phyloP scores from a whole-genome alignment of 2,329 filamentous ascomycete genomes.

The Pseudogymnoascus sp. region DNA sequence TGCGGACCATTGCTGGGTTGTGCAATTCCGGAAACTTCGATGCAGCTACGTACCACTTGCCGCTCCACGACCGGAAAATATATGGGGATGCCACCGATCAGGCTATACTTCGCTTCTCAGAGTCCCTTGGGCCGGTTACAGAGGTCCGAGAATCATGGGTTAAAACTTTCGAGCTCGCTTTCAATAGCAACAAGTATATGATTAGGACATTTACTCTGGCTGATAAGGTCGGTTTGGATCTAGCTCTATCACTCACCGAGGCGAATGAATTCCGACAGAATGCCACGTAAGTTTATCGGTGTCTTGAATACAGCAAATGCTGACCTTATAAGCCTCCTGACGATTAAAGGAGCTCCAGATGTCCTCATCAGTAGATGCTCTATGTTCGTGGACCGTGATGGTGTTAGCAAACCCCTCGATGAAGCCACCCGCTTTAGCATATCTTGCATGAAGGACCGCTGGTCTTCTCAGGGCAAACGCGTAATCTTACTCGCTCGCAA shows the following conservation, averaged over 20 bases:
- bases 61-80: constrained; percentile 55
- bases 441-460: constrained; percentile 57
- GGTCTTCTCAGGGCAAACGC: constrained; percentile 62
- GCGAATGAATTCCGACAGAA: constrained; percentile 20
- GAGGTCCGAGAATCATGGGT: constrained; percentile 58
- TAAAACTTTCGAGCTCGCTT: constrained; percentile 61
- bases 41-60: constrained; percentile 51
- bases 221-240: constrained; percentile 31
- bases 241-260: constrained; percentile 35
- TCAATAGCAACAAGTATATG: constrained; percentile 82
- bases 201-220: constrained; percentile 52
- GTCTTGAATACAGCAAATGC: background rate
- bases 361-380: constrained; percentile 60
- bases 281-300: constrained; percentile 22
- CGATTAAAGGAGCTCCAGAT: constrained; percentile 76
- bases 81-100: constrained; percentile 73
- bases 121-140: constrained; percentile 53
- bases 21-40: constrained; percentile 76
- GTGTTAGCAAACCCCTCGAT: constrained; percentile 46
- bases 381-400: constrained; percentile 49
- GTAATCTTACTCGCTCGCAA: constrained; percentile 63
- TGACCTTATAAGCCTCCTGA: constrained; percentile 41
- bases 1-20: constrained; percentile 56
- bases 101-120: constrained; percentile 65
- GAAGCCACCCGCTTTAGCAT: constrained; percentile 39